phyloP scores from a whole-genome alignment of 306 rosid species.

The Sophora flavescens region DNA sequence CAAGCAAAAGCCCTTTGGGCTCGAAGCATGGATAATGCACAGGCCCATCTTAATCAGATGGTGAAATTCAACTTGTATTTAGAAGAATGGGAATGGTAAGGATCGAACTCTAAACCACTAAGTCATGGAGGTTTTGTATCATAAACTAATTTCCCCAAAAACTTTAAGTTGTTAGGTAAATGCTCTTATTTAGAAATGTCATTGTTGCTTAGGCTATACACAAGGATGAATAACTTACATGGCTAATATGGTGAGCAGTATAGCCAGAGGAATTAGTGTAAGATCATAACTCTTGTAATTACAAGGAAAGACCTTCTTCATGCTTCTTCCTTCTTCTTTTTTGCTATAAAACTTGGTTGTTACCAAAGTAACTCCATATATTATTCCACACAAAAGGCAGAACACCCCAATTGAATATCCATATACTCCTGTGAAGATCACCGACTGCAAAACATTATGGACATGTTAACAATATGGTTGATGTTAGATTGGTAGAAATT shows the following conservation, averaged over 20 bases:
- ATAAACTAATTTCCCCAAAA: too few species aligned
- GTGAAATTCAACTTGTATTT: too few species aligned
- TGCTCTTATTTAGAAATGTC: slow-evolving; percentile 1
- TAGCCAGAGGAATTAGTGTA: slow-evolving; percentile 55
- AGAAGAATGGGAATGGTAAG: too few species aligned
- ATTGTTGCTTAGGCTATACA: slow-evolving; percentile 26
- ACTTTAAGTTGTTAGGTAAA: background rate
- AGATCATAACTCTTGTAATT: slow-evolving; percentile 53
- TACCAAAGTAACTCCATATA: slow-evolving; percentile 53
- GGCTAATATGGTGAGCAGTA: slow-evolving; percentile 62
- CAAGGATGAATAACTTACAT: slow-evolving; percentile 62
- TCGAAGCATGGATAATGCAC: too few species aligned
- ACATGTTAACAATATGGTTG: slow-evolving; percentile 36
- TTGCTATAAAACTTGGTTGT: slow-evolving; percentile 42
- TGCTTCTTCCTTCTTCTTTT: slow-evolving; percentile 44
- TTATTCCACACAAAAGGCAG: slow-evolving; percentile 76
- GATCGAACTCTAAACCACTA: too few species aligned
- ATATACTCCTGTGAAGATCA: slow-evolving; percentile 69
- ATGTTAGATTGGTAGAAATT: background rate
- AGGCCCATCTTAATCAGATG: too few species aligned
- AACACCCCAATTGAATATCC: slow-evolving; percentile 75
- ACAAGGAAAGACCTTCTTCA: slow-evolving; percentile 50
- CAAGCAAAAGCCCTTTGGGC: too few species aligned
- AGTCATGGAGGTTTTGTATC: too few species aligned
- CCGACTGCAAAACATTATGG: slow-evolving; percentile 59